These are phyloP conservation scores for Boletales sp. DNA, from an alignment of 768 basidiomycete genomes.

Conservation along the genomic window DNA sequence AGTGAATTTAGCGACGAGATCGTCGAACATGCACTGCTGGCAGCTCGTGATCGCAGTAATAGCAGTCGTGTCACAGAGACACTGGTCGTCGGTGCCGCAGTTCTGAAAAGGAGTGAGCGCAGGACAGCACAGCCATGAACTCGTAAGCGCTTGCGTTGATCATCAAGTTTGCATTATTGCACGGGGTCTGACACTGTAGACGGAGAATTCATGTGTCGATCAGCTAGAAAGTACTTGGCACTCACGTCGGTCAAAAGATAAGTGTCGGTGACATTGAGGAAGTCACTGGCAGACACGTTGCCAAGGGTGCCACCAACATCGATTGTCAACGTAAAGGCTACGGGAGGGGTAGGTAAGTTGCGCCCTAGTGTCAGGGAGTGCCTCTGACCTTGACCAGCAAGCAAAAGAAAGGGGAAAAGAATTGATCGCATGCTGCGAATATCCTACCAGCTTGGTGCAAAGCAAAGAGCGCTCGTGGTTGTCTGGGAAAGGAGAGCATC, in stretches of 20 bases:
- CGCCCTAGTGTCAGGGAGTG: background rate
- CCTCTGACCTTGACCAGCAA: conserved; percentile 58
- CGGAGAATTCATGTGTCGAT: background rate
- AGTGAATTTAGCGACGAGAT: conserved; percentile 48
- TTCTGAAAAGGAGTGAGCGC: conserved; percentile 19
- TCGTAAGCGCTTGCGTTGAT: conserved; percentile 21
- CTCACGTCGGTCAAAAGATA: conserved; percentile 29
- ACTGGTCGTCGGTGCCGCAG: conserved; percentile 45
- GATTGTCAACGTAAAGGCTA: conserved; percentile 44
- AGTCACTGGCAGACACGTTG: conserved; percentile 39
- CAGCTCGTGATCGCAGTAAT: conserved; percentile 45
- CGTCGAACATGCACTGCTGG: conserved; percentile 65
- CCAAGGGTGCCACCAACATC: conserved; percentile 36
- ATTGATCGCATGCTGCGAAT: conserved; percentile 27
- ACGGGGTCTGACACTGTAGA: conserved; percentile 25
- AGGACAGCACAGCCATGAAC: background rate
- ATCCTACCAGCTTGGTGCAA: conserved; percentile 35
- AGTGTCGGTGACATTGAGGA: conserved; percentile 40
- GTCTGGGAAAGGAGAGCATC: too few relatives aligned
- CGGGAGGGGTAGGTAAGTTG: too few relatives aligned
- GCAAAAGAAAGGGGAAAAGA: conserved; percentile 32
- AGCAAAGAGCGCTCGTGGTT: background rate
- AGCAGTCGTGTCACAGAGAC: conserved; percentile 50
- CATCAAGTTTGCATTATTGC: conserved; percentile 20
- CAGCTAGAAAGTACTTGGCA: background rate